Percentiles rank a stretch among this genome's conserved stretches.
phyloP scores from a whole-genome alignment of 75 land plant species.

The Cryptomeria japonica region DNA sequence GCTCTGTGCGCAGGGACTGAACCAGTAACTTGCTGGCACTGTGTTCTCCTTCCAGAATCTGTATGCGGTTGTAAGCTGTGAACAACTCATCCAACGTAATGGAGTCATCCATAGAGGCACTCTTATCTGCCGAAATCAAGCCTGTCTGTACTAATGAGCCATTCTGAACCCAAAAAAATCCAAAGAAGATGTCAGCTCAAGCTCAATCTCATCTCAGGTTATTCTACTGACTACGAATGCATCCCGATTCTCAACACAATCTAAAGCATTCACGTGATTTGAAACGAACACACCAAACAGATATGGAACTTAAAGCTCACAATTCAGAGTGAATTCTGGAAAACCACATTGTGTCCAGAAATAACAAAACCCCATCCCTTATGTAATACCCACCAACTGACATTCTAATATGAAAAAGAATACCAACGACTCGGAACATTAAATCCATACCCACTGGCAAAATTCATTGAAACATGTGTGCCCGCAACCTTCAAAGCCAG shows the following conservation, averaged over 20 bases:
- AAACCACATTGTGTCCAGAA: not conserved
- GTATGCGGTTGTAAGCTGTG: conserved; percentile 27
- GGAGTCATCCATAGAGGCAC: not conserved
- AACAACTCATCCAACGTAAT: conserved; percentile 20
- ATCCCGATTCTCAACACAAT: not conserved
- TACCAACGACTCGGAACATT: not conserved
- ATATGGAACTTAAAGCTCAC: not conserved
- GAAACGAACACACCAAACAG: not conserved
- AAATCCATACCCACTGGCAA: not conserved
- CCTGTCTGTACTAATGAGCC: conserved; percentile 29
- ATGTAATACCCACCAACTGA: conserved; percentile 8
- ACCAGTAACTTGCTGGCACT: conserved; percentile 10
- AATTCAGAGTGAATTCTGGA: not conserved
- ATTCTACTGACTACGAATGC: not conserved
- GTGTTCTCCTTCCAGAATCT: conserved; percentile 37
- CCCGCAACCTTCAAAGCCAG: not conserved
- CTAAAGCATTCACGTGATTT: not conserved
- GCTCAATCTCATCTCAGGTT: conserved; percentile 31
- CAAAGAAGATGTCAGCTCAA: conserved; percentile 24
- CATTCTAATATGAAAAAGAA: not conserved
- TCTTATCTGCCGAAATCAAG: conserved; percentile 24
- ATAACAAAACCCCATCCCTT: not conserved
- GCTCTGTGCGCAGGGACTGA: conserved; percentile 19
- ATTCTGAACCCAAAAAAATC: conserved; percentile 22
- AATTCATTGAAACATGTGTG: not conserved